Evolutionary conservation across 2,329 filamentous ascomycete genomes (phyloP).

Genomic region (Claviceps maximensis): DNA sequence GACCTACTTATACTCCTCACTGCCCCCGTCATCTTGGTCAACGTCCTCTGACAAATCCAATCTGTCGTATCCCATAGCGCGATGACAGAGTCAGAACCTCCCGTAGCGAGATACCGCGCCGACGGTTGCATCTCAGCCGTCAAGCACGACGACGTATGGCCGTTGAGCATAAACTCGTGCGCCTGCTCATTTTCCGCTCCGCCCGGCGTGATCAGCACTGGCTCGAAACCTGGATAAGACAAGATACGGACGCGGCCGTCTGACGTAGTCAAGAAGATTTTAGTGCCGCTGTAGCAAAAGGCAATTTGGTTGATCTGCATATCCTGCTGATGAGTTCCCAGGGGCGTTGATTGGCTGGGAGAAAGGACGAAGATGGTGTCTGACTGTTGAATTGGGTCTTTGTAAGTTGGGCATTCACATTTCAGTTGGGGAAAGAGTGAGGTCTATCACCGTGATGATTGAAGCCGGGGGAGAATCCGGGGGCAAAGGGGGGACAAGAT

Average conservation of each 20-base stretch:
- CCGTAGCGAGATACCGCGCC: conserved; percentile 59
- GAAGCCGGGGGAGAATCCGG: too few species aligned
- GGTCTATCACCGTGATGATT: too few species aligned
- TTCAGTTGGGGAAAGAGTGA: background rate
- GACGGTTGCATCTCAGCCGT: conserved; percentile 57
- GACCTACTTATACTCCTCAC: conserved; percentile 53
- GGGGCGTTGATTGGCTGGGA: conserved; percentile 39
- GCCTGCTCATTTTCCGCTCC: conserved; percentile 17
- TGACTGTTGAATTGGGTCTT: conserved; percentile 26
- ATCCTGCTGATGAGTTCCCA: conserved; percentile 46
- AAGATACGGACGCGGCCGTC: conserved; percentile 60
- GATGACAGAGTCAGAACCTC: conserved; percentile 63
- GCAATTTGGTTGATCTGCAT: conserved; percentile 58
- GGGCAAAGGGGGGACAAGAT: background rate
- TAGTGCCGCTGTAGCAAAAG: conserved; percentile 61
- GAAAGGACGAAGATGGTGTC: conserved; percentile 51
- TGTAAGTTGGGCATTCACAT: background rate
- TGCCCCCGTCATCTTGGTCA: conserved; percentile 55
- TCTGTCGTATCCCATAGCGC: conserved; percentile 66
- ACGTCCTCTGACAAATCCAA: conserved; percentile 62
- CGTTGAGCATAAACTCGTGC: conserved; percentile 49
- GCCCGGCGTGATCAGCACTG: conserved; percentile 35
- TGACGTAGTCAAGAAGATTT: conserved; percentile 56
- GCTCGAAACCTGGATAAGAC: conserved; percentile 50
- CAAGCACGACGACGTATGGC: conserved; percentile 61